These are phyloP conservation scores for Ceratobasidium papillatum DNA, from an alignment of 1,284 basidiomycete species.

Conservation along the genomic window DNA sequence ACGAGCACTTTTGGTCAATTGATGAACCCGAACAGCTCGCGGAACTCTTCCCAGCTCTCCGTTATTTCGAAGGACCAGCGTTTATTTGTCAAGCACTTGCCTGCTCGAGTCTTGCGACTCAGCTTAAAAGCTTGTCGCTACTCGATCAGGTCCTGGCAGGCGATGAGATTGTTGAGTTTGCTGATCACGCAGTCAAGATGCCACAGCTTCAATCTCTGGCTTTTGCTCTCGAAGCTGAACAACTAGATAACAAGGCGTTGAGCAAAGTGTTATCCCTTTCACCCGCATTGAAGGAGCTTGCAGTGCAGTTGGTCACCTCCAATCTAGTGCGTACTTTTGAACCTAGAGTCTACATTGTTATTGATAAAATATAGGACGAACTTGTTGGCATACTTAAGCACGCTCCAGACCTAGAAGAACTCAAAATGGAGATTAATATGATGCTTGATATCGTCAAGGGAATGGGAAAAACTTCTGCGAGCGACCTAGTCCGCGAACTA, in stretches of 20 bases:
- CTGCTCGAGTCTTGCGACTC: not conserved
- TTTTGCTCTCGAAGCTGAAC: not conserved
- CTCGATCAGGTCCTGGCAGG: not conserved
- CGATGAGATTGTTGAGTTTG: not conserved
- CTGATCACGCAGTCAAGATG: not conserved
- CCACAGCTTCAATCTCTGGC: conserved; percentile 1
- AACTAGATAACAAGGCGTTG: not conserved
- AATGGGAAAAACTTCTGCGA: not conserved
- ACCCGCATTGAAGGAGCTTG: not conserved
- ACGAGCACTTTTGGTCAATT: not conserved
- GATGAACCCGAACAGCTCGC: not conserved
- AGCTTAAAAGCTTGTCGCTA: conserved; percentile 14
- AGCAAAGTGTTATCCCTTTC: not conserved
- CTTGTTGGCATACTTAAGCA: not conserved
- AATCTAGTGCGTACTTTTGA: not conserved
- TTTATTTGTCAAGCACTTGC: conserved; percentile 12
- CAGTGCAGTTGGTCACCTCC: not conserved
- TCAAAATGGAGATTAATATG: not conserved
- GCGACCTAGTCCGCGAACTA: not conserved
- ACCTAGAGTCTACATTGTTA: not conserved
- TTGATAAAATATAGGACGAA: not conserved
- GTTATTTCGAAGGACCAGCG: conserved; percentile 23
- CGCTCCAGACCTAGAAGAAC: not conserved
- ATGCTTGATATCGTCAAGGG: not conserved
- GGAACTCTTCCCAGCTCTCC: conserved; percentile 9